A percentile compares a stretch with the other conserved stretches of the same genome.
These are phyloP conservation scores for Aspergillus incahuasiensis DNA, from an alignment of 495 filamentous ascomycete species.

Conservation along the genomic window DNA sequence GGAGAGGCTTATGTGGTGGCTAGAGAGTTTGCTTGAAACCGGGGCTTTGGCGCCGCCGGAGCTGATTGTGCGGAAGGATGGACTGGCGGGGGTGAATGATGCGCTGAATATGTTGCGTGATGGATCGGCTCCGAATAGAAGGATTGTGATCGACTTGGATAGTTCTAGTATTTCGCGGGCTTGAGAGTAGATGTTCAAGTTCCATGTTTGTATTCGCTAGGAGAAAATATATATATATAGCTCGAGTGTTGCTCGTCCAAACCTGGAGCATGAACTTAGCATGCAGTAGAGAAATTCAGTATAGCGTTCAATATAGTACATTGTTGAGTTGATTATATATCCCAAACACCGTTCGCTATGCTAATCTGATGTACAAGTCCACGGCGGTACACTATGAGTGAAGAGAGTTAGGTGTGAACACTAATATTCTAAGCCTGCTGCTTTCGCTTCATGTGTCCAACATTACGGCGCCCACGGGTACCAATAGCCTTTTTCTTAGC, in stretches of 20 bases:
- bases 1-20: not conserved
- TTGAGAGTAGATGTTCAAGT: not conserved
- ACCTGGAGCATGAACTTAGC: no score
- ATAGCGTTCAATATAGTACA: not conserved
- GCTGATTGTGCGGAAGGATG: not conserved
- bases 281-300: no score
- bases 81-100: not conserved
- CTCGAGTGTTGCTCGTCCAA: no score
- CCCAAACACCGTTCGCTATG: conserved; percentile 33
- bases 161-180: not conserved
- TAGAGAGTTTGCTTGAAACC: not conserved
- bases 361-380: conserved; percentile 12
- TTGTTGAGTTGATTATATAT: not conserved
- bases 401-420: not conserved
- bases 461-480: conserved; percentile 21
- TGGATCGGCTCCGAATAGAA: not conserved
- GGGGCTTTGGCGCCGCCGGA: not conserved
- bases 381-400: not conserved
- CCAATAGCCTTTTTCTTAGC: conserved; percentile 30
- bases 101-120: not conserved
- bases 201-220: no score
- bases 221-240: no score
- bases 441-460: conserved; percentile 23
- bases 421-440: not conserved
- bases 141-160: not conserved